Evolutionary conservation across 208 protist genomes (phyloP), one percentile per base, ranked within the genome.

Genomic region (Wallacemonas sp.): DNA sequence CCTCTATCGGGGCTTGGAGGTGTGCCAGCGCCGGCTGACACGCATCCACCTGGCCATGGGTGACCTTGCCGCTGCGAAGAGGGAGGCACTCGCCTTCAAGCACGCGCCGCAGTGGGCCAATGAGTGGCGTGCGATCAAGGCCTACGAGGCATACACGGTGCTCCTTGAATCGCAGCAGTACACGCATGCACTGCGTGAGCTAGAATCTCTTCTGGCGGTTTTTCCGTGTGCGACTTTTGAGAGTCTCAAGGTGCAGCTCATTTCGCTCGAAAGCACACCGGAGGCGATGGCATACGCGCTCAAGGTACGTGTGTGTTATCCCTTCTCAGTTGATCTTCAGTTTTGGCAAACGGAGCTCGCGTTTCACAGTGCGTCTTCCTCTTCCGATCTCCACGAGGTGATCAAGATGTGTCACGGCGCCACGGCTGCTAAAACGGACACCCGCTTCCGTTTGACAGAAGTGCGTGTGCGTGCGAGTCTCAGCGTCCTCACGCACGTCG

Each of bases 201-300:
- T 92, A n/a, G 76, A 84, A 27, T 32, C 67, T 15, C 46, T 89
- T 17, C 29, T 86, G 26, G 33, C 48, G 17, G 21, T 74, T 19
- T 62, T 83, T 0, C 79, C 85, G 0, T 92, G 85, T 34, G 78
- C 81, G 9, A 63, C 71, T 1, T 63, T 92, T 37, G 81, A 89
- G 59, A 68, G 73, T 13, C 44, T 78, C 2, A 81, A 82, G 45
- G 82, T 83, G 42, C 76, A 80, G 37, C 69, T 89, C 27, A 38
- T 87, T 41, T 59, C 74, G 24, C 41, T 74, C 21, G 74, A 81
- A 29, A 59, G 68, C 42, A 65, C 38, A 24, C 22, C 12, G 1
- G 68, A 52, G 8, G 74, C 73, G n/a, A 63, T 74, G 29, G 26
- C 29, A 17, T 72, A 79, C 53, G 73, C 53, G 10, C 44, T 48